phyloP scores from a whole-genome alignment of 2,329 filamentous ascomycete genomes.

The Monilinia polystroma region DNA sequence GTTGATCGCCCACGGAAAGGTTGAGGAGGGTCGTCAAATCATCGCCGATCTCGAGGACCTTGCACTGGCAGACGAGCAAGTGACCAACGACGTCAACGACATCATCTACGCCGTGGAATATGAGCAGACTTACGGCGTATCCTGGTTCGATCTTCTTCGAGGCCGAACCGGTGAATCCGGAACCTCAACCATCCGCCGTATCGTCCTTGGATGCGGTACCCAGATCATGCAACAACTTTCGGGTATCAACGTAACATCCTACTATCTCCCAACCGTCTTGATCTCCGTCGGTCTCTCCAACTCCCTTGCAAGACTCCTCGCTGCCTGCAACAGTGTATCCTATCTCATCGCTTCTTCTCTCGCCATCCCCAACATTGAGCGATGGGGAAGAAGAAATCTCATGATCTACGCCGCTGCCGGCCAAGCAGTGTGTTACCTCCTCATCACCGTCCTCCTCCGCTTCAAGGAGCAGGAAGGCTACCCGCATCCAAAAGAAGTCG shows the following conservation, averaged over 20 bases:
- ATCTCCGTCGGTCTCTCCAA: conserved; percentile 48
- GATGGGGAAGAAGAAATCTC: conserved; percentile 66
- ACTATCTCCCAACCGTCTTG: conserved; percentile 52
- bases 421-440: conserved; percentile 63
- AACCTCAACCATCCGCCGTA: conserved; percentile 57
- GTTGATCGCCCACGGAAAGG: conserved; percentile 41
- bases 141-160: conserved; percentile 20
- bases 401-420: conserved; percentile 69
- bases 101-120: conserved; percentile 37
- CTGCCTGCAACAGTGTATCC: conserved; percentile 47
- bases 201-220: conserved; percentile 67
- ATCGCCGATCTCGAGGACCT: conserved; percentile 37
- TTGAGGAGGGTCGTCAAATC: conserved; percentile 39
- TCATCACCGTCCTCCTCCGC: conserved; percentile 45
- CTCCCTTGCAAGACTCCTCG: conserved; percentile 52
- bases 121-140: conserved; percentile 18
- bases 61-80: conserved; percentile 50
- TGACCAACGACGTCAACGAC: conserved; percentile 51
- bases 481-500: conserved; percentile 20
- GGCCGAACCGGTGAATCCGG: conserved; percentile 10
- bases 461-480: conserved; percentile 29
- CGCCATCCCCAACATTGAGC: conserved; percentile 47
- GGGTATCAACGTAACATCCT: conserved; percentile 47
- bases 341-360: conserved; percentile 28
- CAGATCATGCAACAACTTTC: conserved; percentile 54